These are phyloP conservation scores for Medicago truncatula DNA, from an alignment of 306 rosid genomes.

Conservation along the genomic window MtrunA17r5.0-ANR NC_053049.1:34406501-34407000, in stretches of 20 bases:
- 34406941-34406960: no score
- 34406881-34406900: slow-evolving; percentile 38
- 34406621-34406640: no score
- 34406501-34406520: not conserved
- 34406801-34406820: slow-evolving; percentile 27
- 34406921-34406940: no score
- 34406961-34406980: no score
- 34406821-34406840: slow-evolving; percentile 7
- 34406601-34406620: no score
- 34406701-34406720: not conserved
- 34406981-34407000: no score
- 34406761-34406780: not conserved
- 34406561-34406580: no score
- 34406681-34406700: not conserved
- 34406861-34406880: slow-evolving; percentile 16
- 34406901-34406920: not conserved
- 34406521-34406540: not conserved
- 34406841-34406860: not conserved
- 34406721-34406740: not conserved
- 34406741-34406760: not conserved
- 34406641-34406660: no score
- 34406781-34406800: slow-evolving; percentile 22
- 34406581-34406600: no score
- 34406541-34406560: not conserved
- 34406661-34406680: no score